Evolutionary conservation across 2,329 filamentous ascomycete genomes (phyloP), one percentile per base, ranked within the genome.

Genomic region (Paecilomyces variotii): DNA sequence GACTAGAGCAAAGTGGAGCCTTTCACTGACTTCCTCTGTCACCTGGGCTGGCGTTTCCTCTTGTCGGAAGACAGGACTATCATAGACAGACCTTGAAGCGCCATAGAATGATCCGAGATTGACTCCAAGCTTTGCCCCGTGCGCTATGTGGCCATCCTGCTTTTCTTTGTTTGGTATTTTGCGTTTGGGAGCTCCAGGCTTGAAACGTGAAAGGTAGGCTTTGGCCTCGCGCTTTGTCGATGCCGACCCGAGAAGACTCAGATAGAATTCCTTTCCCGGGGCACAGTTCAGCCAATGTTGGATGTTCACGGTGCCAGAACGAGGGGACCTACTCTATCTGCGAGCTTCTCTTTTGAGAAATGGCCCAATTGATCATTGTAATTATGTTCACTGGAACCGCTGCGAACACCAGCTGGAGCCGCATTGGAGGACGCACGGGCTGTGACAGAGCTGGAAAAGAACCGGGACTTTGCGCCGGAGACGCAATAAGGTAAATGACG

Each of bases 151-250:
- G 59, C 68, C 68, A 45, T 63, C 59, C 54, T 58, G 58, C 64
- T 67, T 60, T 57, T 57, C 57, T 62, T 62, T 66, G 58, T 68
- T 62, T 68, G 72, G 71, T 66, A 64, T 68, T 63, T 65, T 62
- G 66, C 24, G 67, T 74, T 59, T 65, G 67, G 54, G 63, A 72
- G 63, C 68, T 72, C 65, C 71, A 7, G 77, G 75, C 55, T 85
- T 87, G 72, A 97, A 96, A 61, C 91, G 92, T 65, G 94, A 88
- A 14, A 99, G 82, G 70, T 97, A 99, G 39, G 90, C 87, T 74
- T 89, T 92, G 54, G 92, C 91, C 77, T 99, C 94, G 67, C 94
- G 86, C 74, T 92, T 96, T 0, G 93, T 97, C 4, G 92, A 89
- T 10, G 91, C 91, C 19, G 92, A 91, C 68, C 90, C 90, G 32